Base-by-base conservation (phyloP, 345 rosid genomes). In the Camelina sativa region DNA sequence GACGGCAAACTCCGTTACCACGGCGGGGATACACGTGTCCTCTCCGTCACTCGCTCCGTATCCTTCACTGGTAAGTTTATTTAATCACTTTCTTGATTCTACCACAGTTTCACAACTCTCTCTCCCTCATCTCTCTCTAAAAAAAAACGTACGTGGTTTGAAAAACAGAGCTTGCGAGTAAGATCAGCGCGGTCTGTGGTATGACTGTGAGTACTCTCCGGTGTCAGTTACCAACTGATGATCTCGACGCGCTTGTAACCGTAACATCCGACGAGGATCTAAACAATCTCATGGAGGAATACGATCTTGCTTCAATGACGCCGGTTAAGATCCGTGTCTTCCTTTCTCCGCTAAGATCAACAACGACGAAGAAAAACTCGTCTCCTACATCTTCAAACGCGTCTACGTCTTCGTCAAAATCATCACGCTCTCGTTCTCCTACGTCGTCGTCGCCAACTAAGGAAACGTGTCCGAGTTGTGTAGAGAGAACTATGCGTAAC, bases 1-100 rank as follows among this genome's bases (percentile, higher is more conserved):
- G 96, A 93, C 76, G 90, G 93, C 16, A 88, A 83, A 48, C 98
- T 91, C 85, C 96, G 97, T 77, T 94, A 91, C 65, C 70, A 78
- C 12, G 98, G 97, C 19, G 98, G 98, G 12, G 82, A 88, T 16
- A 91, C 96, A 67, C 97, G 97, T 61, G 91, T 94, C 82, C 88
- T 94, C 69, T 84, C 96, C 63, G 95, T 90, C 43, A 58, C 76
- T 65, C 96, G 96, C 59, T 86, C 91, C 80, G 64, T 88, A 41
- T 79, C 96, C 23, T 91, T 88, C 44, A 17, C 85, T 2, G 95
- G 98, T 94, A 4, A 83, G 86, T 84, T 11, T 9, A 9, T 8
- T n/a, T 5, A 7, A 32, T 25, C 44, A 20, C 7, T 13, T 47
- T n/a, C 19, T 64, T 38, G 1, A 8, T 17, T 61, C 1, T 10